Conservation (phyloP, 768 basidiomycete species). For the Phanerochaete carnosa region DNA sequence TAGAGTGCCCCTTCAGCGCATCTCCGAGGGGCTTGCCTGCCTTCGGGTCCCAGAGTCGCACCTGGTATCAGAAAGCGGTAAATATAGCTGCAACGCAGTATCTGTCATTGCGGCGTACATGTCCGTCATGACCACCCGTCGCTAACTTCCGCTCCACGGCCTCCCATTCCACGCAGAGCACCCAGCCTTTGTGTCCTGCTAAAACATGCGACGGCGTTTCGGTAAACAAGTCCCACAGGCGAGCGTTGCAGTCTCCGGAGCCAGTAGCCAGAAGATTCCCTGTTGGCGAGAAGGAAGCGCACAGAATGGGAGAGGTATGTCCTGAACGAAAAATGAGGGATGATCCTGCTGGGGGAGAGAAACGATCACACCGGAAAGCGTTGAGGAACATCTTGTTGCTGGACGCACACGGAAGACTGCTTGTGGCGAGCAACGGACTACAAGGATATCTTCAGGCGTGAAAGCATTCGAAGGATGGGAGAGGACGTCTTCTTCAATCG, state of each 20-base stretch:
- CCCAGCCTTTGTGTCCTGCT: conserved; percentile 91
- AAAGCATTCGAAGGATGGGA: conserved; percentile 67
- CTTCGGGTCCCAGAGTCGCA: conserved; percentile 91
- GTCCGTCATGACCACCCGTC: conserved; percentile 92
- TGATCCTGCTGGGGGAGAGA: conserved; percentile 8
- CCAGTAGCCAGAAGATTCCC: conserved; percentile 91
- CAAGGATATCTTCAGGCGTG: conserved; percentile 83
- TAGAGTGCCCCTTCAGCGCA: conserved; percentile 87
- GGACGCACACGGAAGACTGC: conserved; percentile 93
- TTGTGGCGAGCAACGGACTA: conserved; percentile 90
- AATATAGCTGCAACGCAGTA: background rate
- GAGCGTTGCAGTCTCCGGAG: conserved; percentile 88
- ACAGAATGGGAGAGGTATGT: conserved; percentile 90
- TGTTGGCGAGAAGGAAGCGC: conserved; percentile 94
- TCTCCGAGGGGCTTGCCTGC: conserved; percentile 87
- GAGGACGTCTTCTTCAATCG: conserved; percentile 79
- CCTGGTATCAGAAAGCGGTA: conserved; percentile 30
- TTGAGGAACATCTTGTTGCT: conserved; percentile 91
- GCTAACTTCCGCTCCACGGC: conserved; percentile 87
- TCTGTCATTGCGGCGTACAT: conserved; percentile 53
- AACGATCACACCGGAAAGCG: conserved; percentile 64
- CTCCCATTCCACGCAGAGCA: conserved; percentile 97
- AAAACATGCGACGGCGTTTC: conserved; percentile 89
- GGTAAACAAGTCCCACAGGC: conserved; percentile 92
- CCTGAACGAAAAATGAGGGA: conserved; percentile 41